A percentile compares a stretch with the other conserved stretches of the same genome.
Conservation (phyloP, 2,329 filamentous ascomycete genomes). For the Tympanopsis confertula region DNA sequence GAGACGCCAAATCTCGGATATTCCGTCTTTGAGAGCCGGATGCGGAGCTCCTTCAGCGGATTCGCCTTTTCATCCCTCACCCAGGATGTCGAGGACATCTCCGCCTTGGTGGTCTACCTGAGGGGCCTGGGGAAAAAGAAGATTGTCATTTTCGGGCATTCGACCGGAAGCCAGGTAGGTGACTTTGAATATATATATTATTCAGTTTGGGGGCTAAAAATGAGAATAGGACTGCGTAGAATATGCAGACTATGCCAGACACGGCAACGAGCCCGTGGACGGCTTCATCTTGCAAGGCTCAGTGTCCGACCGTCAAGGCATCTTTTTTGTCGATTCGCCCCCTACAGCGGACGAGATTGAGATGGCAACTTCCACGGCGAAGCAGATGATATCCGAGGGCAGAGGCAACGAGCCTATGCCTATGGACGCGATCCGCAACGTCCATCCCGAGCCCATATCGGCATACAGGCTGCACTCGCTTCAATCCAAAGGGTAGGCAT, state of each 20-base stretch:
- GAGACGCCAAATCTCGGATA: constrained; percentile 25
- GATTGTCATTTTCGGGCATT: constrained; percentile 45
- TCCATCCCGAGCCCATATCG: constrained; percentile 31
- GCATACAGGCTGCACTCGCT: constrained; percentile 41
- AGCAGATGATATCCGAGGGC: constrained; percentile 41
- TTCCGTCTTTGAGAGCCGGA: constrained; percentile 43
- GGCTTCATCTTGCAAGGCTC: constrained; percentile 73
- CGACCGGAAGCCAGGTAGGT: constrained; percentile 42
- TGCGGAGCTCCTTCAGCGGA: constrained; percentile 39
- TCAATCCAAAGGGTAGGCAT: constrained; percentile 33
- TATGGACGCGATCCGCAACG: constrained; percentile 26
- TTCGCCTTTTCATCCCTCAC: constrained; percentile 37
- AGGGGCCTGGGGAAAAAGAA: constrained; percentile 34
- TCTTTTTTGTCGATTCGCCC: constrained; percentile 30
- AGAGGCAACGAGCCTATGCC: constrained; percentile 42
- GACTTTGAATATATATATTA: background rate
- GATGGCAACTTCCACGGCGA: constrained; percentile 33
- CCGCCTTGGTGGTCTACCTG: constrained; percentile 39
- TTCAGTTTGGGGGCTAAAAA: too few relatives aligned
- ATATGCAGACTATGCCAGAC: constrained; percentile 31
- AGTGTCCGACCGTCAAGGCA: constrained; percentile 63
- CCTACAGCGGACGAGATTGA: constrained; percentile 29
- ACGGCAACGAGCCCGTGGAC: constrained; percentile 43
- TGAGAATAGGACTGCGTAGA: constrained; percentile 41
- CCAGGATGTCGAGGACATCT: constrained; percentile 41